Base-by-base conservation (phyloP, 805 yeast species). In the Metschnikowia cerradonensis region DNA sequence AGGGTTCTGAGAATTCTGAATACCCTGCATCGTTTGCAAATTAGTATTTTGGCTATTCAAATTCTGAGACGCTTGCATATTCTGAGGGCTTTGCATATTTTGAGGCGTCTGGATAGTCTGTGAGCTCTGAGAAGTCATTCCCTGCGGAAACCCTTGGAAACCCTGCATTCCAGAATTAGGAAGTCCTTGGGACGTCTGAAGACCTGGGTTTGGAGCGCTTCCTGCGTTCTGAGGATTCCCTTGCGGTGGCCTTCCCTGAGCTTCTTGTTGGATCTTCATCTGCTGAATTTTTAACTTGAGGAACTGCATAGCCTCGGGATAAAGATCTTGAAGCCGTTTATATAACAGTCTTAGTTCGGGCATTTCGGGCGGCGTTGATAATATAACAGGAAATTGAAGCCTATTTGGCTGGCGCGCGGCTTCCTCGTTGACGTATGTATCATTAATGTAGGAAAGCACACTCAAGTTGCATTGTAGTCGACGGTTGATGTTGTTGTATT, bases 291-390 rank as follows among this genome's bases (percentile, higher is more conserved):
- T 45, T 61, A 56, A 59, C 53, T 66, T 75, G 48, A 74, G 60
- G 44, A 65, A 68, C 49, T 71, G 76, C n/a, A 75, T 61, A 1
- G 82, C 81, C 52, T 80, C 84, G 0, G 83, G 83, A 53, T 80
- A 81, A 35, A 81, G 59, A 47, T 75, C 76, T 56, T 76, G 78
- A 26, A 77, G 64, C 45, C 70, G 67, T n/a, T 68, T 67, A 60
- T 81, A 81, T 38, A 76, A 69, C 36, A 71, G 76, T 46, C 67
- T 66, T 40, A 81, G 66, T 55, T 79, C 84, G 0, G 83, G 82
- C 67, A 79, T 70, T 41, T 79, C 83, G 3, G 73, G 73, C 6
- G 84, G 84, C 4, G 86, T 76, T 1, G 78, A 67, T 52, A 80
- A 71, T 38, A 80, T 77, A 31, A 76, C 72, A 2, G 86, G 86